Evolutionary conservation across 352 stramenopile species (phyloP).

Genomic region (Lagenidium giganteum): DNA sequence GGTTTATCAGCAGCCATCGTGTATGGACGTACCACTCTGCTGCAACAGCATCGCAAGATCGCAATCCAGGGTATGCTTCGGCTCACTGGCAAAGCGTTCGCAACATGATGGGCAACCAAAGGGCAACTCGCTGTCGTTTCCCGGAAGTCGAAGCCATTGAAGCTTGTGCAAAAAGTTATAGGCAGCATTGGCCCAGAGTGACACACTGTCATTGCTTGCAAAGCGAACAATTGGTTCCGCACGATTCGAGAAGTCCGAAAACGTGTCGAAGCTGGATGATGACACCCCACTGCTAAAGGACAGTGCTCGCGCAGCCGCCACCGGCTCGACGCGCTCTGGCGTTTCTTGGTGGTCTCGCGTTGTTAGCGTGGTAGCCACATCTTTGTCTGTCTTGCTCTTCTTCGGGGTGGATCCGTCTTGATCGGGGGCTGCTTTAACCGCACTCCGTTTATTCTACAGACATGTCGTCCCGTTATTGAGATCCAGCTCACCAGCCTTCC

Average conservation of each 20-base stretch:
- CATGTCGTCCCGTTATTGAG: slow-evolving; percentile 38
- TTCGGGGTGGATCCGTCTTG: slow-evolving; percentile 1
- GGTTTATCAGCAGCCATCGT: neutral
- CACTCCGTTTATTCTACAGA: slow-evolving; percentile 17
- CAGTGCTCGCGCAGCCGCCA: too few species aligned
- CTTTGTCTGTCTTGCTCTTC: slow-evolving; percentile 2
- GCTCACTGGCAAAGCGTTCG: slow-evolving; percentile 31
- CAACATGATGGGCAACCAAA: slow-evolving; percentile 38
- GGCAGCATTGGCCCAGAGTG: slow-evolving; percentile 67
- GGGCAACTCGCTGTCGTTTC: too few species aligned
- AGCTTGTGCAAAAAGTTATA: slow-evolving; percentile 66
- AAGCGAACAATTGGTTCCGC: slow-evolving; percentile 19
- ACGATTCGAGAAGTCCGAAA: slow-evolving; percentile 12
- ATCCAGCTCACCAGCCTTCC: slow-evolving; percentile 48
- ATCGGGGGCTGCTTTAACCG: slow-evolving; percentile 38
- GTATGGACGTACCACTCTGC: slow-evolving; percentile 23
- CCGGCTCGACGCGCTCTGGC: too few species aligned
- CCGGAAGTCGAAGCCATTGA: slow-evolving; percentile 66
- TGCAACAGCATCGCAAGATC: slow-evolving; percentile 57
- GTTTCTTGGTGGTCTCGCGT: slow-evolving; percentile 18
- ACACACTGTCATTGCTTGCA: slow-evolving; percentile 47
- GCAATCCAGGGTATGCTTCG: slow-evolving; percentile 43
- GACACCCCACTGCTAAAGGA: too few species aligned
- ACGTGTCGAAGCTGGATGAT: too few species aligned
- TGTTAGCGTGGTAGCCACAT: too few species aligned